A percentile compares a stretch with the other conserved stretches of the same genome.
phyloP scores from a whole-genome alignment of 75 land plant species.

The Adiantum capillusveneris region DNA sequence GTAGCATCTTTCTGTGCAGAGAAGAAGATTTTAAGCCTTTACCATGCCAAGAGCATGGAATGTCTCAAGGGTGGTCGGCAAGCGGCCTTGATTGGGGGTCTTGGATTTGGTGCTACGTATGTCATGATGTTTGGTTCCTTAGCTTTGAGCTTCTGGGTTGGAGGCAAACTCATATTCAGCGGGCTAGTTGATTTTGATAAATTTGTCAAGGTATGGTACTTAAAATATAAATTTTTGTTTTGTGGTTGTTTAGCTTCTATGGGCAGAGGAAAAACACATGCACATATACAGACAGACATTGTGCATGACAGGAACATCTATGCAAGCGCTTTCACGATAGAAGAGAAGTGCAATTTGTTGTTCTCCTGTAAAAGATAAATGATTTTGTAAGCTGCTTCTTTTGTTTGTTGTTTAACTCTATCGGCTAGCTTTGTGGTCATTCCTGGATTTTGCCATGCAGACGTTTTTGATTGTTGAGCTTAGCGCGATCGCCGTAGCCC shows the following conservation, averaged over 20 bases:
- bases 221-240: too few relatives aligned
- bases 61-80: conserved; percentile 34
- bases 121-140: conserved; percentile 36
- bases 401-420: too few relatives aligned
- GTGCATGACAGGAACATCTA: too few relatives aligned
- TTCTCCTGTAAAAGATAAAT: too few relatives aligned
- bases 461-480: conserved; percentile 68
- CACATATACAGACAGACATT: too few relatives aligned
- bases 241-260: too few relatives aligned
- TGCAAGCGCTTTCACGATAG: too few relatives aligned
- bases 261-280: too few relatives aligned
- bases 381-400: too few relatives aligned
- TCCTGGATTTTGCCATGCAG: conserved; percentile 31
- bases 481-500: conserved; percentile 58
- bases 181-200: conserved; percentile 21
- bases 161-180: conserved; percentile 29
- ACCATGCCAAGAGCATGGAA: conserved; percentile 29
- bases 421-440: too few relatives aligned
- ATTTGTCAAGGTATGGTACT: conserved; percentile 33
- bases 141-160: conserved; percentile 42
- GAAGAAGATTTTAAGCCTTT: conserved; percentile 37
- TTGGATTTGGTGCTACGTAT: conserved; percentile 39
- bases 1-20: conserved; percentile 60
- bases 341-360: too few relatives aligned
- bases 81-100: conserved; percentile 41